A percentile compares a stretch with the other conserved stretches of the same genome.
These are phyloP conservation scores for Fraxinus sp. DNA, from an alignment of 305 asterid species.

Conservation along the genomic window DNA sequence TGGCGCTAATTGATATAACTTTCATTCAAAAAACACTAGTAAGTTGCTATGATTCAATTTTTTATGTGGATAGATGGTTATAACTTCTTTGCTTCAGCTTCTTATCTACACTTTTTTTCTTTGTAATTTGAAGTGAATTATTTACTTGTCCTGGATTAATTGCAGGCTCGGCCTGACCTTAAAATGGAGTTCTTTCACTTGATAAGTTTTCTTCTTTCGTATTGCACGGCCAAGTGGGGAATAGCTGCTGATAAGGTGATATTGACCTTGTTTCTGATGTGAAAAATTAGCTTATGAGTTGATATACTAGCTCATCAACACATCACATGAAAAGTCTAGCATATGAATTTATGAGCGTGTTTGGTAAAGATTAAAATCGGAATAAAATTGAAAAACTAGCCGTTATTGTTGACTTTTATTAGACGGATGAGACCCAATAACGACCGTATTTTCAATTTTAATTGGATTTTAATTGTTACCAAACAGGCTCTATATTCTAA, in stretches of 20 bases:
- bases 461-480: no score
- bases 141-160: constrained; percentile 27
- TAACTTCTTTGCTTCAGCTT: constrained; percentile 12
- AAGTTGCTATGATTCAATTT: constrained; percentile 31
- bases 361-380: no score
- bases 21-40: constrained; percentile 96
- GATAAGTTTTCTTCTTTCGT: constrained; percentile 89
- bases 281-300: constrained; percentile 12
- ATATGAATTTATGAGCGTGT: not conserved
- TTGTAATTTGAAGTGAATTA: constrained; percentile 6
- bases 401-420: no score
- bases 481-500: not conserved
- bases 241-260: constrained; percentile 83
- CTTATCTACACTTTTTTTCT: constrained; percentile 8
- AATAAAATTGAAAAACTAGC: no score
- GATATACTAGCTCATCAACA: constrained; percentile 16
- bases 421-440: no score
- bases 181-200: constrained; percentile 98
- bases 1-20: constrained; percentile 75
- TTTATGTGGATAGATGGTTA: not conserved
- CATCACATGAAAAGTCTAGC: constrained; percentile 10
- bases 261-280: constrained; percentile 2
- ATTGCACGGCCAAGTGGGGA: constrained; percentile 91
- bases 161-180: constrained; percentile 91
- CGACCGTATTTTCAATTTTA: no score